These are phyloP conservation scores for Moelleriella libera DNA, from an alignment of 2,329 filamentous ascomycete species.

Conservation along the genomic window DNA sequence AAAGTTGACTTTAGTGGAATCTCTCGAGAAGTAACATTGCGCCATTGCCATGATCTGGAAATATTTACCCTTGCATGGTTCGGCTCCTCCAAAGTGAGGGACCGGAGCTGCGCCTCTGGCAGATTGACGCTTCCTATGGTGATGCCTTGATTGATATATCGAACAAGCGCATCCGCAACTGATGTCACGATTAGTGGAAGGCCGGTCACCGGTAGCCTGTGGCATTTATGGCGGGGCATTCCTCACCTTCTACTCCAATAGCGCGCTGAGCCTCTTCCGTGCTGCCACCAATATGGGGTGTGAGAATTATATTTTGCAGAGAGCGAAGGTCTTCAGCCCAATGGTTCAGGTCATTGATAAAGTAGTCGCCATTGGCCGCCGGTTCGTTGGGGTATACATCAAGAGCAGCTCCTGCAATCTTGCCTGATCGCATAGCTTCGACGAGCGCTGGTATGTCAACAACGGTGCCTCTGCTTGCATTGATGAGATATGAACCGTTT, in stretches of 20 bases:
- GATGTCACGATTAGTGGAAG: neutral
- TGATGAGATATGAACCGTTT: conserved; percentile 84
- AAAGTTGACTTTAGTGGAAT: neutral
- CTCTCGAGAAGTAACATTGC: neutral
- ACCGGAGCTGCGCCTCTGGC: conserved; percentile 84
- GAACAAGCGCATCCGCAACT: conserved; percentile 75
- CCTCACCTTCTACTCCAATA: conserved; percentile 69
- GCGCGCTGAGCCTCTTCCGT: conserved; percentile 96
- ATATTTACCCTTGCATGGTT: conserved; percentile 62
- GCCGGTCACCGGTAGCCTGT: neutral
- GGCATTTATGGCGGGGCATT: neutral
- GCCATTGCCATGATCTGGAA: conserved; percentile 1
- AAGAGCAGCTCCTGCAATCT: conserved; percentile 84
- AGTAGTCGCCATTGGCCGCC: conserved; percentile 87
- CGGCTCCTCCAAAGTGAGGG: conserved; percentile 77
- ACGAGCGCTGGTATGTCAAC: conserved; percentile 90
- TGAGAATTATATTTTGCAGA: conserved; percentile 86
- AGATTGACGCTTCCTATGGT: conserved; percentile 91
- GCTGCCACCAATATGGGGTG: conserved; percentile 92
- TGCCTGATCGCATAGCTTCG: conserved; percentile 71
- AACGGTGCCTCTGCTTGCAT: conserved; percentile 85
- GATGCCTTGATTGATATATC: conserved; percentile 90
- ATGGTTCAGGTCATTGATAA: conserved; percentile 66
- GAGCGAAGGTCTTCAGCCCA: conserved; percentile 78
- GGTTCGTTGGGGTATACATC: conserved; percentile 95